These are phyloP conservation scores for Erodium texanum DNA, from an alignment of 441 rosid species.

Conservation along the genomic window DNA sequence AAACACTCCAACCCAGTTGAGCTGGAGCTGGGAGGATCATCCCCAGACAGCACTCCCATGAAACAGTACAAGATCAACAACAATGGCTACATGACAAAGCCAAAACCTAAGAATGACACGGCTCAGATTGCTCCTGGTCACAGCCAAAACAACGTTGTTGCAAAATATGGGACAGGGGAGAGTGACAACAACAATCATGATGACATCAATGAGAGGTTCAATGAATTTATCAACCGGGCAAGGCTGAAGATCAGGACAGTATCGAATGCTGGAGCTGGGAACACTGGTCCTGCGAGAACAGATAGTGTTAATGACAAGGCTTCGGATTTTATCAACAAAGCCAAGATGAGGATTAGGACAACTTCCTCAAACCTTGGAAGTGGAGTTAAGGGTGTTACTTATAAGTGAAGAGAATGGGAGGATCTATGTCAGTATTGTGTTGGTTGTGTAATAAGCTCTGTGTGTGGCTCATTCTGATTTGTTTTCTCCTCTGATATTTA, in stretches of 20 bases:
- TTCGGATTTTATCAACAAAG: neutral
- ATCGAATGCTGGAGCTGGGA: neutral
- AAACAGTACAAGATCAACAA: neutral
- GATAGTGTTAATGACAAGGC: slow-evolving; percentile 6
- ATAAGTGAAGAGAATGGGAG: neutral
- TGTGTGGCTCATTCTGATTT: neutral
- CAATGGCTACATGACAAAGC: neutral
- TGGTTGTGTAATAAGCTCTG: neutral
- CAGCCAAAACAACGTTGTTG: neutral
- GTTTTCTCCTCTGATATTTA: neutral
- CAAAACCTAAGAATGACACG: neutral
- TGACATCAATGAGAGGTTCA: slow-evolving; percentile 1
- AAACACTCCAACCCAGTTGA: neutral
- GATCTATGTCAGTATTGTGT: neutral
- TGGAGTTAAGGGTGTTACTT: too few species aligned
- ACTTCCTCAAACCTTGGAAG: slow-evolving; percentile 1
- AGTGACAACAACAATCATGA: neutral
- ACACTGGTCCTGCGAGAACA: neutral
- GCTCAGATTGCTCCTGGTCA: too few species aligned
- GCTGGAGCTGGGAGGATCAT: neutral
- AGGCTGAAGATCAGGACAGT: neutral
- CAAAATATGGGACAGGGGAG: neutral
- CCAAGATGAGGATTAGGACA: slow-evolving; percentile 6
- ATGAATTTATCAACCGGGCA: neutral
- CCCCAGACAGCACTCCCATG: neutral